Base-by-base conservation (phyloP, 2,329 filamentous ascomycete species). In the Lecanoromycetidae sp. region DNA sequence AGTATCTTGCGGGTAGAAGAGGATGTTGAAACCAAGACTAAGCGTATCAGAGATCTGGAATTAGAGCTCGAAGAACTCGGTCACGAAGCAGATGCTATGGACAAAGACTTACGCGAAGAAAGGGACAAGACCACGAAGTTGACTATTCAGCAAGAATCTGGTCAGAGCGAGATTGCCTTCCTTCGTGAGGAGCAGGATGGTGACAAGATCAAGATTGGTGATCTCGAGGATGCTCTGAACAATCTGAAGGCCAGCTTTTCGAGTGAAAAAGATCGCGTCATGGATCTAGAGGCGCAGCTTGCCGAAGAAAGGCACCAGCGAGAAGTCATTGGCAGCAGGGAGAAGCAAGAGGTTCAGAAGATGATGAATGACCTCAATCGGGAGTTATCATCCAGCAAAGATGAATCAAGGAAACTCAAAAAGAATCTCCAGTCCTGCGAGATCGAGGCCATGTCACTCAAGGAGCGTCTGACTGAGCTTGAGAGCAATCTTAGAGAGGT, bases 181-280 rank as follows among this genome's bases (percentile, higher is more conserved):
- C 65, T 98, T 42, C 81, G 91, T 1, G 91, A 98, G 61, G 91
- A 98, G 68, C 91, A 98, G 64, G 91, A 98, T 65, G 79, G 77
- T 15, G 91, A 98, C 70, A 98, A 98, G 73, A 94, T 98, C 61
- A 88, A 87, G 65, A 96, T 98, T 58, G 87, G 90, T 30, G 87
- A 96, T 59, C 72, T 96, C 6, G 88, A 96, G 60, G 84, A 86
- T 7, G 79, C 82, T 12, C 68, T 95, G 30, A 84, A 85, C 57
- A 82, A 79, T 48, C 76, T 80, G n/a, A 84, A 93, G 61, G 79
- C 87, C 58, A 77, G 71, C 40, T 69, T 94, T n/a, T 77, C 83
- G 48, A 87, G 91, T 43, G 87, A 94, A 63, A 84, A 82, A 63
- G 88, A 95, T 51, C 80, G 78, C 38, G 71, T 74, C 15, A 73